phyloP scores from a whole-genome alignment of 345 rosid genomes.

The Citrus trifoliata region DNA sequence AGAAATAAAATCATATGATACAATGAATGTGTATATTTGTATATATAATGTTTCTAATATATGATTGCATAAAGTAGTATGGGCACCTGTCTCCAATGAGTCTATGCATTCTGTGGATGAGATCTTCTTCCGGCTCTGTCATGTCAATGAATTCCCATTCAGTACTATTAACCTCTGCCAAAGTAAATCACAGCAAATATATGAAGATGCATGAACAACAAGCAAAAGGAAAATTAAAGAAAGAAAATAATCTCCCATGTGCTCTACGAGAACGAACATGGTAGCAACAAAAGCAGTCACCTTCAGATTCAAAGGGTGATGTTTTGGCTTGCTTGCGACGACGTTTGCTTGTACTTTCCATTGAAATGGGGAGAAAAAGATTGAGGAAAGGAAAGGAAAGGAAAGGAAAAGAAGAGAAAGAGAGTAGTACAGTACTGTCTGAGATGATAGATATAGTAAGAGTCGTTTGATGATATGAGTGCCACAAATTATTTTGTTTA shows the following conservation, averaged over 20 bases:
- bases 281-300: neutral
- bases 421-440: neutral
- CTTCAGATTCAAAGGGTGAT: constrained; percentile 2
- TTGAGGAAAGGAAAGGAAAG: neutral
- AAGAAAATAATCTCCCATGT: neutral
- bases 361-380: neutral
- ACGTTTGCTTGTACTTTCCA: constrained; percentile 6
- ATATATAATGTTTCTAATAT: too few relatives aligned
- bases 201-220: neutral
- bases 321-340: neutral
- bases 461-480: too few relatives aligned
- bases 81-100: constrained; percentile 65
- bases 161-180: constrained; percentile 57
- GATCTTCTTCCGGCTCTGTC: constrained; percentile 69
- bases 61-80: neutral
- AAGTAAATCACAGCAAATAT: neutral
- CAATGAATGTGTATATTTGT: too few relatives aligned
- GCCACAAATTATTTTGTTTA: too few relatives aligned
- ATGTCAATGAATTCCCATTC: constrained; percentile 59
- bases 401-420: neutral
- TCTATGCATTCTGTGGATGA: constrained; percentile 59
- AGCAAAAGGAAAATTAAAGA: neutral
- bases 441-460: too few relatives aligned
- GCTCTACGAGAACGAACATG: constrained; percentile 7
- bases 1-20: neutral